Percentiles rank a stretch among this genome's conserved stretches.
phyloP scores from a whole-genome alignment of 169 alveolate species.

The Eimeria sp. region DNA sequence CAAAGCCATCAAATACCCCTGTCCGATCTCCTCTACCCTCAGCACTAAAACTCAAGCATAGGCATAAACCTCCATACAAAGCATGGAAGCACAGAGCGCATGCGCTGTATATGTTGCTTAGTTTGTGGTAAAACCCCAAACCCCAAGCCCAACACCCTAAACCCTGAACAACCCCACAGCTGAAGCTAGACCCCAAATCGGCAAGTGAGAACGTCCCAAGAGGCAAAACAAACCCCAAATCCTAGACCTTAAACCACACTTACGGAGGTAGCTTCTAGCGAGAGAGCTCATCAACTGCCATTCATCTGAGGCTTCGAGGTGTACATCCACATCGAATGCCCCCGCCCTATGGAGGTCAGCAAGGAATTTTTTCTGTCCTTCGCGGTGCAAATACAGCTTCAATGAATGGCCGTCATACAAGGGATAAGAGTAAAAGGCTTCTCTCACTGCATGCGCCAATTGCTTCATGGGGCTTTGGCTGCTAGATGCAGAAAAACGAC shows the following conservation, averaged over 20 bases:
- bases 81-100: neutral
- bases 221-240: neutral
- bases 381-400: neutral
- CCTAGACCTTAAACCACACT: conserved; percentile 44
- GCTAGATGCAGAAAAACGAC: no score
- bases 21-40: no score
- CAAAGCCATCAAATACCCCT: neutral
- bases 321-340: neutral
- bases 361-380: neutral
- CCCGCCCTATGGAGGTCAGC: neutral
- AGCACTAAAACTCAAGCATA: no score
- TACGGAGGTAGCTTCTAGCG: conserved; percentile 12
- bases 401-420: neutral
- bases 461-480: neutral
- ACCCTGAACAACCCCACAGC: neutral
- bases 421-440: conserved; percentile 37
- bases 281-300: neutral
- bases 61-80: no score
- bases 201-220: no score
- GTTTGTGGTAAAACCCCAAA: neutral
- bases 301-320: neutral
- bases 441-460: neutral
- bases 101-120: neutral
- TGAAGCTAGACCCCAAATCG: neutral
- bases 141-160: neutral